A percentile compares a stretch with the other conserved stretches of the same genome.
These are phyloP conservation scores for Gentiana macrophylla DNA, from an alignment of 257 asterid genomes.

Conservation along the genomic window DNA sequence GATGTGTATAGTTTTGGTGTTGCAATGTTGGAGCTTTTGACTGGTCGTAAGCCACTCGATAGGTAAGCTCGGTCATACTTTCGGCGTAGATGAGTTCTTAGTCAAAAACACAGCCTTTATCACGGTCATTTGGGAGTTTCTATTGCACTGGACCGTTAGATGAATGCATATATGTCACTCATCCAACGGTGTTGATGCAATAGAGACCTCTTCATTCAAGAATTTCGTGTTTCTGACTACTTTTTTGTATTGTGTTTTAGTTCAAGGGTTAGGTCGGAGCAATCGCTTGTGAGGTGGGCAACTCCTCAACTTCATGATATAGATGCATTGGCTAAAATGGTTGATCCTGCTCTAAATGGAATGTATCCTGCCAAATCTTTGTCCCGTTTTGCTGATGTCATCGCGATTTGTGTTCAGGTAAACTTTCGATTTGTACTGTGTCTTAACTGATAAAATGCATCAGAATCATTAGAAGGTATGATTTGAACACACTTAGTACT, in stretches of 20 bases:
- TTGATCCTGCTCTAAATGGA: constrained; percentile 79
- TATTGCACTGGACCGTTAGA: no score
- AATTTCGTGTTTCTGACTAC: not conserved
- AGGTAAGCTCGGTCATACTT: constrained; percentile 36
- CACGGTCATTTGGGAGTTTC: not conserved
- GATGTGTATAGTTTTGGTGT: constrained; percentile 96
- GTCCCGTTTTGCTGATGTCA: constrained; percentile 90
- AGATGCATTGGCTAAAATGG: constrained; percentile 96
- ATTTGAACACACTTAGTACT: no score
- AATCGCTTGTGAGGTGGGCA: constrained; percentile 97
- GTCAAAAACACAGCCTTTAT: not conserved
- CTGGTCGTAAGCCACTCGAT: constrained; percentile 97
- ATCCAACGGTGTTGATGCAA: no score
- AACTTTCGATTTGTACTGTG: constrained; percentile 8
- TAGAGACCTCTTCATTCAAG: no score
- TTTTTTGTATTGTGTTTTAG: constrained; percentile 24
- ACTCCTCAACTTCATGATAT: constrained; percentile 98
- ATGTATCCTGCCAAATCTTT: constrained; percentile 97
- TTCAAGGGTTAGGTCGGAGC: constrained; percentile 82
- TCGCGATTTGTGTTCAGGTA: constrained; percentile 98
- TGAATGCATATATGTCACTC: no score
- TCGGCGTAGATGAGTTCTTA: not conserved
- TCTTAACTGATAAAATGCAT: no score
- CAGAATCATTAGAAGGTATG: no score
- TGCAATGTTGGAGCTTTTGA: constrained; percentile 93